Base-by-base conservation (phyloP, 140 eudicot species). In the Stevia rebaudiana region DNA sequence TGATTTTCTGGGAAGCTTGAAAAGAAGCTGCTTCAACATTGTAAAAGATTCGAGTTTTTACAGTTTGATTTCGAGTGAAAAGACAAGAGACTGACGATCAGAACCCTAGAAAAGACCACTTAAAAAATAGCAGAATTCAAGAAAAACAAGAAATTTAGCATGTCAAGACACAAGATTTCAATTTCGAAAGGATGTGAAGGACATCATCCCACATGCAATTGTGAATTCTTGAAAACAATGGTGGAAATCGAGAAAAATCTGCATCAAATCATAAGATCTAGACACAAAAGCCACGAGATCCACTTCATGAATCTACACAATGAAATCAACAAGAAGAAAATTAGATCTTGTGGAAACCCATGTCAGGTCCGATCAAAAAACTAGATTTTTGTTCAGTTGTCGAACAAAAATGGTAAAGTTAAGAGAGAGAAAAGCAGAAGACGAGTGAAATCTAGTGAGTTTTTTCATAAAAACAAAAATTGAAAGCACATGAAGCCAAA, bases 1-100 rank as follows among this genome's bases (percentile, higher is more conserved):
- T 53, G 95, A 73, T 74, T 84, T 90, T 71, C 69, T 61, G 13
- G 95, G 97, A 68, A 90, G 71, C 69, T 69, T 86, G 68, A 63
- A 40, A 1, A 90, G 81, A 67, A 86, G 18, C 56, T 87, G 94
- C 81, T 86, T 90, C 86, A 80, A 76, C 97, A 90, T 90, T 70
- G 69, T 80, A 55, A n/a, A n/a, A 74, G 23, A 60, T 73, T 21
- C 1, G 12, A 17, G 36, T 44, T 67, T 52, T 7, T 30, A 50
- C 21, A 8, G 30, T 21, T 35, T 37, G 47, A 40, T 15, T 63
- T 63, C 30, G 33, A 35, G 30, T 13, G 65, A 13, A 24, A 40
- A 8, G 57, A 61, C 6, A 22, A 66, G 46, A 40, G 49, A 43
- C 36, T 73, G 54, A n/a, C n/a, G n/a, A 51, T 70, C 73, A 75